A percentile compares a stretch with the other conserved stretches of the same genome.
Conservation (phyloP, 768 basidiomycete genomes). For the Tylopilus rubrobrunneus region DNA sequence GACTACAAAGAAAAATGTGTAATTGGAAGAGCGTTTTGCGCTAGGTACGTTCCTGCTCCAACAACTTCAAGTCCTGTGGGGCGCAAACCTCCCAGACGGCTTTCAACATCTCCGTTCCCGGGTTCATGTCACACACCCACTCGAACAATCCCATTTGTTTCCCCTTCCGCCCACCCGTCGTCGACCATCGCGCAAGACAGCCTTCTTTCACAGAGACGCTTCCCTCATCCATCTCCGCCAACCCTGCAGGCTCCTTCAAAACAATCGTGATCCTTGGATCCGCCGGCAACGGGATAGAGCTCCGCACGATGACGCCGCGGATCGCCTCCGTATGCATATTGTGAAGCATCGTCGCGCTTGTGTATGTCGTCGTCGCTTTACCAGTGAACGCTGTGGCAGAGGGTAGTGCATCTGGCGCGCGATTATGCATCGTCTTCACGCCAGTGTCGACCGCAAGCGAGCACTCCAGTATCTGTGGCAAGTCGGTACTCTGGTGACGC, state of each 20-base stretch:
- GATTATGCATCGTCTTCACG: conserved; percentile 16
- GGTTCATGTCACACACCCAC: conserved; percentile 26
- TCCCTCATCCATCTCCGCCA: conserved; percentile 21
- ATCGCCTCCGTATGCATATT: conserved; percentile 13
- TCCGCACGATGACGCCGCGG: conserved; percentile 21
- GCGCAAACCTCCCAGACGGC: conserved; percentile 28
- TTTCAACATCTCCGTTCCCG: conserved; percentile 24
- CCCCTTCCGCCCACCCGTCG: conserved; percentile 15
- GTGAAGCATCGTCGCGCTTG: conserved; percentile 13
- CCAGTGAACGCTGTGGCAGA: not conserved
- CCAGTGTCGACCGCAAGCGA: conserved; percentile 15
- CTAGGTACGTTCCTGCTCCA: conserved; percentile 7
- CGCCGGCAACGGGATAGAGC: conserved; percentile 24
- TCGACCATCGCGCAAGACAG: conserved; percentile 9
- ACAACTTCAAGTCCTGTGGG: conserved; percentile 16
- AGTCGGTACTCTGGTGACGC: conserved; percentile 6
- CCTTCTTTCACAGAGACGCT: conserved; percentile 7
- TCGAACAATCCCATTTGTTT: conserved; percentile 22
- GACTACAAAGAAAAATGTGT: no score
- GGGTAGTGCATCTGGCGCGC: conserved; percentile 9
- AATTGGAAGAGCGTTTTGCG: no score
- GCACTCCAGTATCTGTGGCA: conserved; percentile 19
- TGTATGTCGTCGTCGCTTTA: conserved; percentile 17
- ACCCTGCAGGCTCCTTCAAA: conserved; percentile 23
- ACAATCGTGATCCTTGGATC: conserved; percentile 28